Percentiles rank a stretch among this genome's conserved stretches.
Conservation (phyloP, 495 filamentous ascomycete genomes). For the Hypoxylon perforatum region DNA sequence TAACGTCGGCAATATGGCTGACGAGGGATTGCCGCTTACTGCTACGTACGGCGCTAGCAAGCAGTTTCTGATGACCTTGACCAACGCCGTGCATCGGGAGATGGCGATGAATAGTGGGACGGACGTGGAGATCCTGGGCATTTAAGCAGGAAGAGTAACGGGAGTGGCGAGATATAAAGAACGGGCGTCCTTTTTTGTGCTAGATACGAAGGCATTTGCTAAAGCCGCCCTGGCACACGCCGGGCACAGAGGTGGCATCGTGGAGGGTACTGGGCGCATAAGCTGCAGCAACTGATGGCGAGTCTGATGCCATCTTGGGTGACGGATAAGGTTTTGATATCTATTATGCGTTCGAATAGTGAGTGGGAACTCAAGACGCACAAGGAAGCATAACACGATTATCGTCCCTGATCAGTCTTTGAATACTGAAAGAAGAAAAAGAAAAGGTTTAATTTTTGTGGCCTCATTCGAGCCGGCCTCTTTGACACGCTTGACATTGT, state of each 20-base stretch:
- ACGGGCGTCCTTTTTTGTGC: conserved; percentile 34
- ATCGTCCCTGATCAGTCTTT: too few species aligned
- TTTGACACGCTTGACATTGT: too few species aligned
- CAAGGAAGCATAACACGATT: conserved; percentile 5
- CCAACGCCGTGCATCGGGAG: conserved; percentile 28
- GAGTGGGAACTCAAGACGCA: conserved; percentile 10
- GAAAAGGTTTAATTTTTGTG: too few species aligned
- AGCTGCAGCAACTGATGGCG: conserved; percentile 18
- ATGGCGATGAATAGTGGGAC: conserved; percentile 10
- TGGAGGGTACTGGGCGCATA: conserved; percentile 41
- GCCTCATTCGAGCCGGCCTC: too few species aligned
- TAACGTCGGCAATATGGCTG: conserved; percentile 36
- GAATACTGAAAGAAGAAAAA: too few species aligned
- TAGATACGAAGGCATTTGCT: conserved; percentile 34
- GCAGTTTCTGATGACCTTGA: conserved; percentile 26
- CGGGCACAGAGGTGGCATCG: conserved; percentile 34
- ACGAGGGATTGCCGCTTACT: conserved; percentile 35
- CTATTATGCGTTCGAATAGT: conserved; percentile 8
- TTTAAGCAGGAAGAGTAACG: conserved; percentile 35
- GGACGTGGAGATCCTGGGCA: conserved; percentile 37
- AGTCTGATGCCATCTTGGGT: conserved; percentile 14
- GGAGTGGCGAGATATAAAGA: conserved; percentile 31
- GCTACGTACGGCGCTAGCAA: conserved; percentile 40
- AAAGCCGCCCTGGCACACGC: conserved; percentile 29
- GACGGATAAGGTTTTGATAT: conserved; percentile 5